Evolutionary conservation across 2,329 filamentous ascomycete genomes (phyloP), one percentile per base, ranked within the genome.

Genomic region (Verticillium tricorpus): DNA sequence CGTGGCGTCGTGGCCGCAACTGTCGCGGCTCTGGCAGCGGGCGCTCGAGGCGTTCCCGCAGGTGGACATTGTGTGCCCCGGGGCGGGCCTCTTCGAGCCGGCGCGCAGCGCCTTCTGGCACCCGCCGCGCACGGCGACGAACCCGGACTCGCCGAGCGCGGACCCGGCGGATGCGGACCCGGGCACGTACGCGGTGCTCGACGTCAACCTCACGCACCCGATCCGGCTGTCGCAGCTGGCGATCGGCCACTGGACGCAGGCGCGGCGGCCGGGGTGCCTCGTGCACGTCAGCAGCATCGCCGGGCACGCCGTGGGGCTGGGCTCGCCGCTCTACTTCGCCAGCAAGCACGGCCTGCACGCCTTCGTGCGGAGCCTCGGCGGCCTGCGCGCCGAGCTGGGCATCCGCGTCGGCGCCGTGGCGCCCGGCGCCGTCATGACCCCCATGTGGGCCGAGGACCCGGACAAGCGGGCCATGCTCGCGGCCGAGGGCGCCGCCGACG

Each of bases 81-180:
- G 74, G 31, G 76, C 76, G 11, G 74, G 74, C 17, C 56, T 77
- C 39, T 77, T 74, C 63, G 76, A 78, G 57, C 76, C 76, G 4
- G 62, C 67, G 12, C 74, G 67, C 66, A 71, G 70, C 32, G 70
- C 66, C 37, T 78, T 78, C 70, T 77, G 74, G 74, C 65, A 71
- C 22, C 63, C 75, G 12, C 74, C 74, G 6, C 64, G 60, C 35
- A 70, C 74, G 6, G 64, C 66, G 35, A 66, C 67, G 15, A 74
- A 73, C 61, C 68, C 67, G 6, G 64, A 71, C 52, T 68, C 66
- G 7, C 59, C 63, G 19, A 73, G 69, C 9, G 31, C 57, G 11
- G 73, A 76, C 40, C 50, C 59, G 7, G 69, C 70, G 1, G 69
- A 72, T 52, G 69, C 63, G 1, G 68, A 72, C 31, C 68, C 69